phyloP scores from a whole-genome alignment of 2,329 filamentous ascomycete genomes.

The Alternaria sp. region DNA sequence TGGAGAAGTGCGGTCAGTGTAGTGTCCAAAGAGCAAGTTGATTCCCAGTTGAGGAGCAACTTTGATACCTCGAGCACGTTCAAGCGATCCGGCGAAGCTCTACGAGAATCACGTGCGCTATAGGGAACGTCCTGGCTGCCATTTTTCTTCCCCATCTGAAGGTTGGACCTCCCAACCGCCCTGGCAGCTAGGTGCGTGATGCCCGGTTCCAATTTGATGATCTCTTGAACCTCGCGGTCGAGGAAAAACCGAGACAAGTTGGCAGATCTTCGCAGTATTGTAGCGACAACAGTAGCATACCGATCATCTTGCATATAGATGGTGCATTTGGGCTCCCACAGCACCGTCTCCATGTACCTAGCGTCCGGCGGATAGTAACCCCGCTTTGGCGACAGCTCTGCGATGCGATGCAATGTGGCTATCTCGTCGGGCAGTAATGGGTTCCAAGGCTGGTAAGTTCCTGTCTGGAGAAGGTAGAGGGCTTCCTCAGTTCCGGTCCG shows the following conservation, averaged over 20 bases:
- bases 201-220: not conserved
- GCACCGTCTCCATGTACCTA: constrained; percentile 40
- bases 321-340: constrained; percentile 40
- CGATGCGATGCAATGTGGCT: constrained; percentile 32
- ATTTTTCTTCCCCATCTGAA: not conserved
- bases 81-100: not conserved
- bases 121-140: constrained; percentile 17
- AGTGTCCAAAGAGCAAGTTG: constrained; percentile 5
- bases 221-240: not conserved
- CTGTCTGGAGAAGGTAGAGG: constrained; percentile 59
- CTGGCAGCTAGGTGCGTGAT: constrained; percentile 30
- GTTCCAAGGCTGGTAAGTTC: constrained; percentile 54
- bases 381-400: constrained; percentile 50
- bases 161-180: constrained; percentile 13
- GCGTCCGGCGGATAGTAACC: constrained; percentile 38
- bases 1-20: constrained; percentile 37
- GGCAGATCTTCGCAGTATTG: constrained; percentile 21
- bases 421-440: constrained; percentile 15
- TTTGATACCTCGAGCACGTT: constrained; percentile 25
- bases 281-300: constrained; percentile 24
- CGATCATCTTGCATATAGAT: constrained; percentile 44
- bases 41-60: constrained; percentile 21
- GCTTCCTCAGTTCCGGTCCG: constrained; percentile 70
- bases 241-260: constrained; percentile 20
- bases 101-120: constrained; percentile 19